Base-by-base conservation (phyloP, 352 stramenopile genomes). In the Phytophthora nicotianae region DNA sequence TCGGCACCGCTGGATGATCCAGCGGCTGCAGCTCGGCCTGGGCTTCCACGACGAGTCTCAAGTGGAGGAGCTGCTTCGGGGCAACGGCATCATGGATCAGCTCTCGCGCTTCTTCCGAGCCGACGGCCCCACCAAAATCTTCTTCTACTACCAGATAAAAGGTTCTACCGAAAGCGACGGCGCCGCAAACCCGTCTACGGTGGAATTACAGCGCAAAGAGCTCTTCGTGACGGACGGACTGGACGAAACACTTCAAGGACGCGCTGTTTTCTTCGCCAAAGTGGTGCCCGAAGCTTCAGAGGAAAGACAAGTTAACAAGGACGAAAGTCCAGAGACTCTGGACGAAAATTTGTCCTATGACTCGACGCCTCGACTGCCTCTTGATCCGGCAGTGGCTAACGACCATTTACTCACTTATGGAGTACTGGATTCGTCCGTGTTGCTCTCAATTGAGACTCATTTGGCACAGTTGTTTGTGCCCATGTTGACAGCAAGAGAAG, bases 161-260 rank as follows among this genome's bases (percentile, higher is more conserved):
- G 45, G 6, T 3, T 45, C 13, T 10, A 48, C 11, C 24, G 41
- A 48, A 16, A 26, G 61, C 16, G 33, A 61, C 27, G 13, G 23
- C 11, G 7, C 50, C 24, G 45, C 20, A 3, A 32, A 11, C 4
- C 45, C 50, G 0, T 75, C 67, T 7, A 68, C 35, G 3, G 38
- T 3, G 0, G 70, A 72, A 43, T 27, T 60, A 16, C 63, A 38
- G 10, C 63, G 65, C 3, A 76, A 72, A 26, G 83, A 93, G 50
- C 70, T 96, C n/a, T 95, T 95, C 58, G 76, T 95, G 52, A 91
- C 82, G 17, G 82, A 96, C 62, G 88, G 86, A 26, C 62, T 92
- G 23, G 72, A 88, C 16, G 79, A 93, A 24, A 79, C 81, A 26
- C 74, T 96, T 10, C 64, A 74, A 24, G 70, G 69, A 4, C 86